These are phyloP conservation scores for Taphrina pruni DNA, from an alignment of 1,139 yeast species.

Conservation along the genomic window DNA sequence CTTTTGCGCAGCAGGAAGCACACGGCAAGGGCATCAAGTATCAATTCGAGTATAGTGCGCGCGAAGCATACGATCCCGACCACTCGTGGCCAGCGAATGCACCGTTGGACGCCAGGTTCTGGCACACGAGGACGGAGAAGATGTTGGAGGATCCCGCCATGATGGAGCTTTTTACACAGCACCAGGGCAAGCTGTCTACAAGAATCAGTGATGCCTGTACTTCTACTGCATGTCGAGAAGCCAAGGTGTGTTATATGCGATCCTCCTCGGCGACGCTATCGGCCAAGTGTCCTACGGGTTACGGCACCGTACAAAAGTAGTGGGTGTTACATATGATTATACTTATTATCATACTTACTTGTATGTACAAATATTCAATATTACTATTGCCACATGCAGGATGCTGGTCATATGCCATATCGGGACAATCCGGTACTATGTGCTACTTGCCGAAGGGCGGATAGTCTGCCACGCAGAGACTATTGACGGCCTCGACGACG, in stretches of 20 bases:
- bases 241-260: conserved; percentile 29
- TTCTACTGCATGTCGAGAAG: background rate
- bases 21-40: conserved; percentile 51
- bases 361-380: background rate
- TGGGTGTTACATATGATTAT: background rate
- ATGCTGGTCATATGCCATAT: too few relatives aligned
- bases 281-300: conserved; percentile 4
- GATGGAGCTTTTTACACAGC: conserved; percentile 4
- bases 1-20: conserved; percentile 50
- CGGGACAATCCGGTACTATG: background rate
- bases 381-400: too few relatives aligned
- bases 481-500: conserved; percentile 34
- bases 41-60: conserved; percentile 62
- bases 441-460: conserved; percentile 23
- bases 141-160: conserved; percentile 14
- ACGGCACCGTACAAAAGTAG: conserved; percentile 20
- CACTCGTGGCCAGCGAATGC: conserved; percentile 58
- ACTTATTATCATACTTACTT: background rate
- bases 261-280: conserved; percentile 13
- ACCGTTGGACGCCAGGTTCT: conserved; percentile 66
- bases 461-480: conserved; percentile 24
- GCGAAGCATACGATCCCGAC: conserved; percentile 59
- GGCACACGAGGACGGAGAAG: conserved; percentile 53
- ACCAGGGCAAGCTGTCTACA: conserved; percentile 19
- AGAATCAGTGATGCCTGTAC: conserved; percentile 22